Evolutionary conservation across 805 yeast species (phyloP).

Genomic region (Pichia rugopelliculosa): DNA sequence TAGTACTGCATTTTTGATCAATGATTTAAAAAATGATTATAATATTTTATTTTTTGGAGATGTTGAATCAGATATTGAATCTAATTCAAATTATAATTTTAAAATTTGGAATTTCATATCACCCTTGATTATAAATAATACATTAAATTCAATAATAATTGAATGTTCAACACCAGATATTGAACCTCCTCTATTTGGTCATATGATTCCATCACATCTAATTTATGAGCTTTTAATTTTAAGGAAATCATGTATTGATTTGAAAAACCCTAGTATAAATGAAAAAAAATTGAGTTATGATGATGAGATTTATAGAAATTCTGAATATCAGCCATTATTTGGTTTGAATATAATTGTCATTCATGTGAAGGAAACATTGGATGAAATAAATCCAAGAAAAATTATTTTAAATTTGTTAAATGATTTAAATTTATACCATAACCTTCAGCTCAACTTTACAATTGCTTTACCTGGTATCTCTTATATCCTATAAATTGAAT

Average conservation of each 20-base stretch:
- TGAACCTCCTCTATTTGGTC: constrained; percentile 63
- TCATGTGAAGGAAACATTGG: constrained; percentile 43
- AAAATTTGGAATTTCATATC: constrained; percentile 54
- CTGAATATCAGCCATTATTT: constrained; percentile 29
- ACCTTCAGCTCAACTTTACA: constrained; percentile 40
- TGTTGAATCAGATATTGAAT: constrained; percentile 58
- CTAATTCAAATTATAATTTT: constrained; percentile 32
- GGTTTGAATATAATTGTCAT: constrained; percentile 43
- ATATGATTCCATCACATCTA: constrained; percentile 61
- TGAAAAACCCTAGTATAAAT: not conserved
- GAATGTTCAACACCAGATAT: constrained; percentile 65
- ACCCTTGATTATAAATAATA: constrained; percentile 32
- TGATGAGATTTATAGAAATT: constrained; percentile 14
- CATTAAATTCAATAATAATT: constrained; percentile 51
- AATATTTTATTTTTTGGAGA: constrained; percentile 72
- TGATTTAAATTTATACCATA: constrained; percentile 27
- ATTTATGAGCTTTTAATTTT: constrained; percentile 45
- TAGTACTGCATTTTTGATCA: constrained; percentile 57
- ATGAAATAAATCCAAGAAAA: constrained; percentile 47
- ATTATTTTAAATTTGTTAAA: constrained; percentile 44
- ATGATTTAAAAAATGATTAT: constrained; percentile 21
- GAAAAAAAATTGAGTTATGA: not conserved
- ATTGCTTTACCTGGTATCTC: constrained; percentile 51
- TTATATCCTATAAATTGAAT: constrained; percentile 18
- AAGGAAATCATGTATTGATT: constrained; percentile 19